Conservation (phyloP, 768 basidiomycete species). For the Pleurotus salmoneostramineus region DNA sequence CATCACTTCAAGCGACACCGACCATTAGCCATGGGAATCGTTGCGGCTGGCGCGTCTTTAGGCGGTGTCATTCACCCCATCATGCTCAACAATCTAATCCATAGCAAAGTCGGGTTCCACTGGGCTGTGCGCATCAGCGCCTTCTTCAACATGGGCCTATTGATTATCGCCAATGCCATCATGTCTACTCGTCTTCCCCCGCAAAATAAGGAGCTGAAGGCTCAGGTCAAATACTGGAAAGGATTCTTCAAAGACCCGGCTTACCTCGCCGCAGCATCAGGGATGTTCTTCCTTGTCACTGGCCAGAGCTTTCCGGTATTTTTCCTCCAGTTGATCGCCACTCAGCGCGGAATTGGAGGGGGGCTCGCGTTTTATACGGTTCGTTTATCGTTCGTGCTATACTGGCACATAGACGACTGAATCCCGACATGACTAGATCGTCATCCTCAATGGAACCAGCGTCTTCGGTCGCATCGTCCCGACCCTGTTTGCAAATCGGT, state of each 20-base stretch:
- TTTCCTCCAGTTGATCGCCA: conserved; percentile 52
- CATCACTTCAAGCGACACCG: conserved; percentile 40
- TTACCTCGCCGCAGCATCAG: conserved; percentile 36
- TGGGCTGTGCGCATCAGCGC: conserved; percentile 36
- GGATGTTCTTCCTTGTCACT: conserved; percentile 28
- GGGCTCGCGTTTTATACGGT: conserved; percentile 56
- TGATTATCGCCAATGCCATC: conserved; percentile 24
- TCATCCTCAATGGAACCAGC: conserved; percentile 48
- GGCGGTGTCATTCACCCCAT: conserved; percentile 43
- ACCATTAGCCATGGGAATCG: conserved; percentile 38
- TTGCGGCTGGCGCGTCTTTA: conserved; percentile 32
- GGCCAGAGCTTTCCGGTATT: conserved; percentile 49
- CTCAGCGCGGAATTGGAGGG: conserved; percentile 37
- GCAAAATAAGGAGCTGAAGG: conserved; percentile 24
- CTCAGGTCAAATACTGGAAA: conserved; percentile 21
- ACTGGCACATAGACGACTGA: conserved; percentile 20
- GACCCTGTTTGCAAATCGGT: conserved; percentile 32
- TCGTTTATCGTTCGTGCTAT: conserved; percentile 8
- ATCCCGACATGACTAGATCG: conserved; percentile 29
- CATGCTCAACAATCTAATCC: conserved; percentile 35
- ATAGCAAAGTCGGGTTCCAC: conserved; percentile 24
- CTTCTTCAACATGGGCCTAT: conserved; percentile 24
- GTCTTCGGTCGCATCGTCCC: conserved; percentile 43
- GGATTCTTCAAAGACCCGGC: conserved; percentile 37
- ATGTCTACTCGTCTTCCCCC: conserved; percentile 37